phyloP scores from a whole-genome alignment of 345 rosid species.

The Anacardium occidentale region DNA sequence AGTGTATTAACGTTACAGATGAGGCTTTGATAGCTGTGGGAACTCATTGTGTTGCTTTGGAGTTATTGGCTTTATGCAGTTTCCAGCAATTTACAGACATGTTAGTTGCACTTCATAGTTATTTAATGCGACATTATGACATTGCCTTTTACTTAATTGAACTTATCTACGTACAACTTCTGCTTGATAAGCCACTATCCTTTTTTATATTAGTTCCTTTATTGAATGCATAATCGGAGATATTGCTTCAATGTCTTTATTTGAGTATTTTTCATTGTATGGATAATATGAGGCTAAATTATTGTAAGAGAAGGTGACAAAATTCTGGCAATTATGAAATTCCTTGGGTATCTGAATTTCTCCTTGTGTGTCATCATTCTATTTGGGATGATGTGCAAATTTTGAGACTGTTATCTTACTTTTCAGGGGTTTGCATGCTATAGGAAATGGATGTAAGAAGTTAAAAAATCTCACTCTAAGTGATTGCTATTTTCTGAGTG shows the following conservation, averaged over 20 bases:
- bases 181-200: not conserved
- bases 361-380: not conserved
- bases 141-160: not conserved
- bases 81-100: conserved; percentile 76
- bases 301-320: not conserved
- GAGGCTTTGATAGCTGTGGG: conserved; percentile 72
- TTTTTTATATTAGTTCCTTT: not conserved
- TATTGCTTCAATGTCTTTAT: not conserved
- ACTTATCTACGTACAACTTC: not conserved
- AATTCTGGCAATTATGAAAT: not conserved
- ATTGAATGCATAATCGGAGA: not conserved
- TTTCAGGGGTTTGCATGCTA: conserved; percentile 74
- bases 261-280: not conserved
- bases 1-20: conserved; percentile 71
- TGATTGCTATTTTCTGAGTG: conserved; percentile 77
- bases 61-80: conserved; percentile 69
- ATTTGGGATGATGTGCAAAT: not conserved
- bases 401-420: conserved; percentile 24
- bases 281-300: not conserved
- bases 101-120: conserved; percentile 40
- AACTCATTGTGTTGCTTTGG: conserved; percentile 54
- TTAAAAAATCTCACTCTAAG: conserved; percentile 70
- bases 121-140: not conserved
- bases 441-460: conserved; percentile 80
- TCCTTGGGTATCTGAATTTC: conserved; percentile 2